Conservation (phyloP, 495 filamentous ascomycete species). For the Ascodesmis nigricans region DNA sequence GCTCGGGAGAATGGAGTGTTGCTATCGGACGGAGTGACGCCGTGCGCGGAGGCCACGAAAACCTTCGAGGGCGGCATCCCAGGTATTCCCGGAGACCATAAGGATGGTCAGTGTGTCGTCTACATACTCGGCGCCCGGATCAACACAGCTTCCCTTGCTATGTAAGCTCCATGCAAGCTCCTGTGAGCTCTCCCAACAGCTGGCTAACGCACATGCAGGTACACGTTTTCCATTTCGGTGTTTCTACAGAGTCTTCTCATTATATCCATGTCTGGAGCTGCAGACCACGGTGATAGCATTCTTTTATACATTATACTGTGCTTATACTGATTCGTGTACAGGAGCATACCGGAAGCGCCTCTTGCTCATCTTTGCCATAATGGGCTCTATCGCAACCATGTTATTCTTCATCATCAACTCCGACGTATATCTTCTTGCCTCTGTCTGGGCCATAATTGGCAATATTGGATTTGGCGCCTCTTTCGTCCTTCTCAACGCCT, state of each 20-base stretch:
- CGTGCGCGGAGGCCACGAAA: conserved; percentile 32
- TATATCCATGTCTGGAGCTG: conserved; percentile 85
- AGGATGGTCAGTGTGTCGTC: conserved; percentile 57
- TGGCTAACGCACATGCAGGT: conserved; percentile 24
- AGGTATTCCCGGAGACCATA: conserved; percentile 19
- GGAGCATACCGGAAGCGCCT: conserved; percentile 58
- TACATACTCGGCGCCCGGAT: conserved; percentile 62
- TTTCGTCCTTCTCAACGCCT: conserved; percentile 68
- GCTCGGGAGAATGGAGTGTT: conserved; percentile 76
- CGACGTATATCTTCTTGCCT: conserved; percentile 54
- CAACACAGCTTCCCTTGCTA: conserved; percentile 91
- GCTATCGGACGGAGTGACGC: conserved; percentile 45
- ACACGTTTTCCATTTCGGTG: conserved; percentile 86
- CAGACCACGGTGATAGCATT: conserved; percentile 53
- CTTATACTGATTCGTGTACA: conserved; percentile 4
- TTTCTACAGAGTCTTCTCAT: conserved; percentile 72
- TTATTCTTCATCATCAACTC: conserved; percentile 59
- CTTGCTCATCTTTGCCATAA: conserved; percentile 59
- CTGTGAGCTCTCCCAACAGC: conserved; percentile 1
- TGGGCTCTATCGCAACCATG: conserved; percentile 68
- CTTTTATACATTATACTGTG: background rate
- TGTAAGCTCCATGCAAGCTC: too few species aligned
- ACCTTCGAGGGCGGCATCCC: conserved; percentile 5
- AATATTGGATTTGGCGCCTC: conserved; percentile 65
- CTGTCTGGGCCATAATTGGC: conserved; percentile 61